These are phyloP conservation scores for Chaetothyriales sp. DNA, from an alignment of 2,329 filamentous ascomycete genomes.

Conservation along the genomic window DNA sequence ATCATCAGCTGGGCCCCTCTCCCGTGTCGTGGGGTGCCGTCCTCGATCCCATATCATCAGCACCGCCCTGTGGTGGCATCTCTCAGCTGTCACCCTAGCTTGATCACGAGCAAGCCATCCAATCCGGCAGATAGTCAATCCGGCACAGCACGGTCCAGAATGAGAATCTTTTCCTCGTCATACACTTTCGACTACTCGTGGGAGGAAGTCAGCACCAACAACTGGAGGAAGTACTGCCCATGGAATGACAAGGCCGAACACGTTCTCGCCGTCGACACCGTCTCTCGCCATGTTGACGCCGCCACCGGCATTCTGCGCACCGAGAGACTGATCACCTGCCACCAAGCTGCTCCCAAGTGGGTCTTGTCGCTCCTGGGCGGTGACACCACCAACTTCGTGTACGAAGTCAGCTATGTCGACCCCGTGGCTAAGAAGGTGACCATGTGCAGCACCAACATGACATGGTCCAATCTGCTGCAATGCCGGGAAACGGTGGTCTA, in stretches of 20 bases:
- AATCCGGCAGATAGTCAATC: no score
- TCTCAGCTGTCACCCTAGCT: not conserved
- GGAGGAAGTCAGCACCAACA: slow-evolving; percentile 93
- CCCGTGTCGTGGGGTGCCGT: not conserved
- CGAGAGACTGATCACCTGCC: slow-evolving; percentile 47
- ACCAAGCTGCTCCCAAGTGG: slow-evolving; percentile 37
- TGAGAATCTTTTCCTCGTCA: slow-evolving; percentile 90
- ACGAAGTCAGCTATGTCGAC: slow-evolving; percentile 93
- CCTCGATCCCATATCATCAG: not conserved
- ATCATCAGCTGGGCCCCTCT: not conserved
- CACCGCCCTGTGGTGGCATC: not conserved
- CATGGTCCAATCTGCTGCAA: slow-evolving; percentile 76
- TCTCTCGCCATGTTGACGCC: slow-evolving; percentile 56
- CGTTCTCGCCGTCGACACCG: slow-evolving; percentile 86
- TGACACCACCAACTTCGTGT: slow-evolving; percentile 72
- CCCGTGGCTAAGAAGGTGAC: slow-evolving; percentile 71
- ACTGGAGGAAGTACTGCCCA: slow-evolving; percentile 97
- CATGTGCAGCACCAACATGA: slow-evolving; percentile 93
- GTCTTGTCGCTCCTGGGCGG: slow-evolving; percentile 66
- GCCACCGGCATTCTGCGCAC: slow-evolving; percentile 57
- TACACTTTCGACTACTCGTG: slow-evolving; percentile 96
- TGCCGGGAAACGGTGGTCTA: slow-evolving; percentile 91
- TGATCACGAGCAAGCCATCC: not conserved
- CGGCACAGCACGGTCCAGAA: slow-evolving; percentile 32
- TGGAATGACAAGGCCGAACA: slow-evolving; percentile 99